Conservation (phyloP, 306 rosid species). For the Gynostemma pentaphyllum region DNA sequence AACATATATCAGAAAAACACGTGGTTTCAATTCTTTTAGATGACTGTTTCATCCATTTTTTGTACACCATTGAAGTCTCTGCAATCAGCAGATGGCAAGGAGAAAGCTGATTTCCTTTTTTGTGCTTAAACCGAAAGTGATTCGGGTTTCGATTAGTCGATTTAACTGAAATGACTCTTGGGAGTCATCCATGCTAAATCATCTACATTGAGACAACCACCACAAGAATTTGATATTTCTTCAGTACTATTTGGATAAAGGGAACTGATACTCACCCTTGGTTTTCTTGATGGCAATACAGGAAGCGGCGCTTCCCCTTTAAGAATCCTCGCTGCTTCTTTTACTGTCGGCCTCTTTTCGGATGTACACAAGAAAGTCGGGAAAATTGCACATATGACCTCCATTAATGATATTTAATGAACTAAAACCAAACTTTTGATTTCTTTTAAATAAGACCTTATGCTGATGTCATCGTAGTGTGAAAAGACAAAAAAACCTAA, state of each 20-base stretch:
- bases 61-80: background rate
- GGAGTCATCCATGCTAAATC: constrained; percentile 64
- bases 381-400: no score
- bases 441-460: no score
- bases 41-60: constrained; percentile 1
- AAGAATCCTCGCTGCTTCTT: constrained; percentile 51
- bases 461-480: no score
- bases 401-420: no score
- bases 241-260: constrained; percentile 24
- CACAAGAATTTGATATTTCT: constrained; percentile 13
- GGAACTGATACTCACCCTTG: constrained; percentile 42
- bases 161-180: constrained; percentile 46
- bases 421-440: no score
- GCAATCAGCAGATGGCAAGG: background rate
- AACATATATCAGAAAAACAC: background rate
- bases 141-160: constrained; percentile 9
- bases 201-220: constrained; percentile 24
- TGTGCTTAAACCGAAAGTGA: background rate
- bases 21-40: background rate
- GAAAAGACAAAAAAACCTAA: no score
- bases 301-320: constrained; percentile 64
- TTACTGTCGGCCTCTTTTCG: constrained; percentile 57
- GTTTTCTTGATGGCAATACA: constrained; percentile 42
- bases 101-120: no score
- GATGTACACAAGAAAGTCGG: constrained; percentile 72